Base-by-base conservation (phyloP, 331 rosid species). In the Quercus tomentella region DNA sequence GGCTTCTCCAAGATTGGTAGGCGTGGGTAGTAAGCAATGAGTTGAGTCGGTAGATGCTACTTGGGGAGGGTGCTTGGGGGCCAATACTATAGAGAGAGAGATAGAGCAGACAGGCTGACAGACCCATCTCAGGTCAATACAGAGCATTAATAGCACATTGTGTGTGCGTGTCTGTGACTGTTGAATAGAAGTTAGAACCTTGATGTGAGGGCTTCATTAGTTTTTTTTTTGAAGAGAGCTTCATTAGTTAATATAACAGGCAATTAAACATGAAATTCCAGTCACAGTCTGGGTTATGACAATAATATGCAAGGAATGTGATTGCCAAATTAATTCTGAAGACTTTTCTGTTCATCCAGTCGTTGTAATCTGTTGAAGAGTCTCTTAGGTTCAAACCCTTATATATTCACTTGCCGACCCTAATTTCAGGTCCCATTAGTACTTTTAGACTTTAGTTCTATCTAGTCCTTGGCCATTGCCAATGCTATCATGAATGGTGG, bases 121-220 rank as follows among this genome's bases (percentile, higher is more conserved):
- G 17, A 10, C 54, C 1, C 4, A 12, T 3, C 16, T 11, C 62
- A 61, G 74, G 66, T 77, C 75, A 7, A 61, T 55, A 67, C 54
- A 65, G 25, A 70, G 70, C 78, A 56, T 56, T 75, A 68, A 69
- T 60, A 54, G 60, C 79, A 69, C 81, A 30, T 68, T 81, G 62
- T 77, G 81, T 33, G 30, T 81, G 10, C 8, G 7, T 7, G 2
- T 37, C 45, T 37, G 45, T 37, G 11, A 7, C 69, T 26, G 31
- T 81, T 45, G 74, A 77, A 61, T 77, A 70, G 11, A 41, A 8
- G 12, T 41, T 41, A 41, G 43, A 57, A 54, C 71, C 82, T 37
- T 21, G 18, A 37, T 23, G 61, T 65, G 54, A 74, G 74, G 77
- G 35, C 17, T 25, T 23, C 55, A 14, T 31, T 77, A 69, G 60